Conservation (phyloP, 2,329 filamentous ascomycete species). For the Cladobotryum mycophilum region DNA sequence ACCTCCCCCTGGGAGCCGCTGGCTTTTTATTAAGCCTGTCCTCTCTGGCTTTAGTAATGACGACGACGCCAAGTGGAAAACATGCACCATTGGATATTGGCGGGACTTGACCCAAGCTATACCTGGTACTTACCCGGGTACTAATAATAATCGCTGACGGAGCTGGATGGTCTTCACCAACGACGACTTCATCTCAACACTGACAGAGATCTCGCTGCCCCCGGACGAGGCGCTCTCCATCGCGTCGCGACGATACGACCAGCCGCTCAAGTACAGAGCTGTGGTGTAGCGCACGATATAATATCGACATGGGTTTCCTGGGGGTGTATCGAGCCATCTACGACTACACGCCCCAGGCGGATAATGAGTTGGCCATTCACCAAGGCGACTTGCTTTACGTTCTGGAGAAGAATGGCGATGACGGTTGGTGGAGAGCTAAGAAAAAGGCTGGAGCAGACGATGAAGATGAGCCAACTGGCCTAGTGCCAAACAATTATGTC, state of each 20-base stretch:
- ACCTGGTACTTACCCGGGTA: not conserved
- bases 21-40: too few species aligned
- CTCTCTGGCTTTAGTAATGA: too few species aligned
- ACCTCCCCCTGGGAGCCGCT: too few species aligned
- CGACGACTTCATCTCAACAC: slow-evolving; percentile 7
- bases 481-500: slow-evolving; percentile 92
- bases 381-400: slow-evolving; percentile 89
- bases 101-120: not conserved
- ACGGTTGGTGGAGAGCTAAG: slow-evolving; percentile 94
- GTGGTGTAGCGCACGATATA: slow-evolving; percentile 17
- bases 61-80: too few species aligned
- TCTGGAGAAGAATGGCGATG: slow-evolving; percentile 69
- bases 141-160: not conserved
- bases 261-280: slow-evolving; percentile 12
- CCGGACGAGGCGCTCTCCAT: slow-evolving; percentile 8
- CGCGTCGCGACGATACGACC: slow-evolving; percentile 12
- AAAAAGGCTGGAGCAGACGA: slow-evolving; percentile 79
- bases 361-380: slow-evolving; percentile 74
- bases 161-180: slow-evolving; percentile 1
- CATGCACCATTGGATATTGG: too few species aligned
- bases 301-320: slow-evolving; percentile 71
- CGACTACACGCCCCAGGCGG: slow-evolving; percentile 83
- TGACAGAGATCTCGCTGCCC: not conserved
- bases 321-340: slow-evolving; percentile 87
- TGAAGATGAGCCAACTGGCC: slow-evolving; percentile 82